Evolutionary conservation across 148 eudicot species (phyloP), one percentile per base, ranked within the genome.

Genomic region (Talinum fruticosum): DNA sequence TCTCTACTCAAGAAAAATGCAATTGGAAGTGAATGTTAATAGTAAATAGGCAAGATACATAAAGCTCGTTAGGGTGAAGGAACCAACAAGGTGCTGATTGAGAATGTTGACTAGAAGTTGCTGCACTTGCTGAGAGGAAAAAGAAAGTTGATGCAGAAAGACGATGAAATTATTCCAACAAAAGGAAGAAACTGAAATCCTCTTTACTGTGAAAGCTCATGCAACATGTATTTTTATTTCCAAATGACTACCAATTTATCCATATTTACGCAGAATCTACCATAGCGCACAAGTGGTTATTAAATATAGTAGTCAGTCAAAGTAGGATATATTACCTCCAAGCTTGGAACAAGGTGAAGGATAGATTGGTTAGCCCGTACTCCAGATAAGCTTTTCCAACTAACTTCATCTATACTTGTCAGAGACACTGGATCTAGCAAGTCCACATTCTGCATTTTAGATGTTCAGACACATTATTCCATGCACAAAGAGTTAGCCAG

Each of bases 301-400:
- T 49, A 6, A 72, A 57, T 24, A 62, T 36, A 36, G 16, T 10
- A 69, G 24, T 10, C 2, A 24, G 23, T 21, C 67, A 61, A 37
- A 35, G 30, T 62, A 62, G 5, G 66, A 62, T 16, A 32, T 59
- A 34, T 24, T 87, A 88, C 94, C 91, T 84, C 82, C 47, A 87
- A 35, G 71, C 85, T 80, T 12, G 94, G 91, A 30, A 90, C 81
- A 76, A 82, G 86, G 75, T 61, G 89, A 80, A 90, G 94, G 77
- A 90, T 86, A 82, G 85, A 77, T 67, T 78, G 73, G 69, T 88
- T 90, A 29, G 85, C 91, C 79, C 87, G 89, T 45, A 90, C 89
- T 66, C 91, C 91, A 61, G 91, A 90, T 76, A 90, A 65, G 80
- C 90, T 85, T 75, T 74, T 85, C 90, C 90, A 87, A 59, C 94